Base-by-base conservation (phyloP, 2,329 filamentous ascomycete genomes). In the Ophiostoma ulmi region DNA sequence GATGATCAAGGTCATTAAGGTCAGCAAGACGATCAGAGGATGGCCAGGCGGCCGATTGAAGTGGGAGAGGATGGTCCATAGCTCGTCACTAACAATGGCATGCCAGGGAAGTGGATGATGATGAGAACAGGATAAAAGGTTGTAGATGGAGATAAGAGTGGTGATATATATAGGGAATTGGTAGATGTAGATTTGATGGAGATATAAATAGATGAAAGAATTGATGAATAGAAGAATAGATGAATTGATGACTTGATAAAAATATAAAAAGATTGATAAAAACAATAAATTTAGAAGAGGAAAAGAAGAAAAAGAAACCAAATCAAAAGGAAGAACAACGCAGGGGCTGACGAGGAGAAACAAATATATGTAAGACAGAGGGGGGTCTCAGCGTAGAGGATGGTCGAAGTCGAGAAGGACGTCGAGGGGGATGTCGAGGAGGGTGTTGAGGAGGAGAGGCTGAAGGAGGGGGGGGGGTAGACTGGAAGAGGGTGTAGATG, bases 61-160 rank as follows among this genome's bases (percentile, higher is more conserved):
- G 63, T 22, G 80, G 77, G 76, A 83, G 77, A 76, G 80, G 77
- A 74, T 76, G 79, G 74, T 85, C 80, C 84, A 86, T 86, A 75
- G 77, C 79, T 80, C 80, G 79, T 81, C 76, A 79, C 75, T 80
- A 79, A 76, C 78, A 77, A 79, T 75, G 76, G 78, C 81, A 83
- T 82, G 76, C 79, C 80, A 78, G 74, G 31, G n/a, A 31, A 10
- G 36, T 48, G 31, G 31, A 31, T 20, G n/a, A 20, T 48, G 66
- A 10, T 17, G 44, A n/a, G 22, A 26, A 8, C 2, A 58, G 52
- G 4, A 5, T 11, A 4, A n/a, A 26, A 26, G 26, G 5, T 26
- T 10, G 20, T 10, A 39, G 31, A 31, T 68, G 38, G 31, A 20
- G 66, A 36, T 8, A 39, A 6, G 8, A 26, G 66, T 14, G 2